phyloP scores from a whole-genome alignment of 2,329 filamentous ascomycete species.

The Aspergillus pseudoglaucus region DNA sequence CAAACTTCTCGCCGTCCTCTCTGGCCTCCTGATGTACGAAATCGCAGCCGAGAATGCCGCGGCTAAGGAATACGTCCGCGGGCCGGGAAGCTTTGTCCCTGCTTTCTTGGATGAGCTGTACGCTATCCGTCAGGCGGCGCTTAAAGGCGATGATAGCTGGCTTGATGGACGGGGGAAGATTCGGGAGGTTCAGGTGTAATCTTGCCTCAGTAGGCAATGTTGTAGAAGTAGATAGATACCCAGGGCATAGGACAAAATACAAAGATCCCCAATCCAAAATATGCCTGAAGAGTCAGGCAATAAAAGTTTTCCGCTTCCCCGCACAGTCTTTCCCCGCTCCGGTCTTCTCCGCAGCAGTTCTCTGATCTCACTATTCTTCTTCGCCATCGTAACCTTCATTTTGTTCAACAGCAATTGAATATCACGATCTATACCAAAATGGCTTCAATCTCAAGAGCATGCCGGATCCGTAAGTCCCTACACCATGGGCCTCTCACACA shows the following conservation, averaged over 20 bases:
- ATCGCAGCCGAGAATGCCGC: slow-evolving; percentile 66
- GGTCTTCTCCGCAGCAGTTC: neutral
- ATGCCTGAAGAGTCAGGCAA: slow-evolving; percentile 2
- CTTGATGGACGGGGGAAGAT: slow-evolving; percentile 32
- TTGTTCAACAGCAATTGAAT: neutral
- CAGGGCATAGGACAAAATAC: neutral
- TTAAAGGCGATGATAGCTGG: slow-evolving; percentile 28
- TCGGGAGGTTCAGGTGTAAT: slow-evolving; percentile 23
- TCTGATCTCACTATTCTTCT: neutral
- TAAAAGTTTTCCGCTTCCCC: slow-evolving; percentile 3
- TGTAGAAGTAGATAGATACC: slow-evolving; percentile 3
- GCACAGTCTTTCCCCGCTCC: slow-evolving; percentile 1
- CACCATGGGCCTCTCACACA: neutral
- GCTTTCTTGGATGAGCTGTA: slow-evolving; percentile 71
- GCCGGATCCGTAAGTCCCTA: slow-evolving; percentile 21
- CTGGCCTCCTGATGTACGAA: slow-evolving; percentile 71
- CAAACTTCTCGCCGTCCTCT: slow-evolving; percentile 64
- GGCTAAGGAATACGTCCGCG: slow-evolving; percentile 55
- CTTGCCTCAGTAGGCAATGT: neutral
- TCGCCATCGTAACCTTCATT: neutral
- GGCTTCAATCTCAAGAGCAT: slow-evolving; percentile 14
- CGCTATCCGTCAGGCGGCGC: slow-evolving; percentile 29
- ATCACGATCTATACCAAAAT: slow-evolving; percentile 4
- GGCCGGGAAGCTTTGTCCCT: slow-evolving; percentile 80
- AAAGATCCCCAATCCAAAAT: slow-evolving; percentile 1